Evolutionary conservation across 2,329 filamentous ascomycete genomes (phyloP).

Genomic region (Neopestalotiopsis clavispora): DNA sequence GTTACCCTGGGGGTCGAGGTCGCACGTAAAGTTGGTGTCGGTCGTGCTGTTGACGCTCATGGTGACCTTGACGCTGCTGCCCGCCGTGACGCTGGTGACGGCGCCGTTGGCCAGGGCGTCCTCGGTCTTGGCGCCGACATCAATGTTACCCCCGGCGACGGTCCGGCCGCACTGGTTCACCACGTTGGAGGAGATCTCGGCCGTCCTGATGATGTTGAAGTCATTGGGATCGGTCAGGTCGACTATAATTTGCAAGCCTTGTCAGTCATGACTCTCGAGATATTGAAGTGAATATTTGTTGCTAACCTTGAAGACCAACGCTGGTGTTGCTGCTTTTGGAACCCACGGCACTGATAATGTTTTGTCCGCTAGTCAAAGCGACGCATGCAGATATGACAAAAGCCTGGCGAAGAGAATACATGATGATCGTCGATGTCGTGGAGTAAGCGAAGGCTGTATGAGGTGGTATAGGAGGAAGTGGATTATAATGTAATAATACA

Average conservation of each 20-base stretch:
- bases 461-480: neutral
- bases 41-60: constrained; percentile 58
- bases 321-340: constrained; percentile 30
- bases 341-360: constrained; percentile 35
- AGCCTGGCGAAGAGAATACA: constrained; percentile 1
- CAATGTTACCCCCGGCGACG: constrained; percentile 63
- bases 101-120: constrained; percentile 48
- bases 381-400: constrained; percentile 26
- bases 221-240: constrained; percentile 39
- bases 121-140: constrained; percentile 61
- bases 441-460: neutral
- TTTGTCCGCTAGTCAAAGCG: constrained; percentile 36
- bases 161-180: constrained; percentile 69
- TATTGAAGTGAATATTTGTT: neutral
- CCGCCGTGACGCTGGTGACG: constrained; percentile 55
- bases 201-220: constrained; percentile 65
- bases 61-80: constrained; percentile 48
- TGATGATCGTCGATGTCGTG: constrained; percentile 1
- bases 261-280: neutral
- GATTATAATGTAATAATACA: constrained; percentile 22
- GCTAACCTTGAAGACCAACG: constrained; percentile 17
- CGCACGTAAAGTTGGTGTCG: constrained; percentile 57
- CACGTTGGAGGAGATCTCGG: constrained; percentile 54
- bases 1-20: constrained; percentile 39
- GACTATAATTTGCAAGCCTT: constrained; percentile 12